Conservation (phyloP, 108 stramenopile genomes). For the Nitzschia inconspicua region DNA sequence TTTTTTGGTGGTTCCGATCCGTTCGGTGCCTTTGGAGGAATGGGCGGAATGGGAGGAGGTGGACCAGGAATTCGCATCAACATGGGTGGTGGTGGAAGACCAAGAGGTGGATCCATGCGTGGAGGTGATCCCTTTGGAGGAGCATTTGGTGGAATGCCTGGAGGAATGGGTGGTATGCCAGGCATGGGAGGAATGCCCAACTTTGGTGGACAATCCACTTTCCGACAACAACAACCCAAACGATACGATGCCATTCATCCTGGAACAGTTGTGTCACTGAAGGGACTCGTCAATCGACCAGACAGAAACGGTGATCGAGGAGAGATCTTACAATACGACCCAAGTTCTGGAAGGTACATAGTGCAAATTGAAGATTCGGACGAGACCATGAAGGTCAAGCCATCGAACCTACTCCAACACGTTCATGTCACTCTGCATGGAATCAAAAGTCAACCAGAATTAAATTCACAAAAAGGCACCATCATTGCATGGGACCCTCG, state of each 20-base stretch:
- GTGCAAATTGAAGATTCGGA: constrained; percentile 80
- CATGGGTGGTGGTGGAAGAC: constrained; percentile 42
- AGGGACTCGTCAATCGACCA: constrained; percentile 63
- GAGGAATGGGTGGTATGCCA: constrained; percentile 42
- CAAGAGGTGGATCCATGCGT: constrained; percentile 9
- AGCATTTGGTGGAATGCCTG: constrained; percentile 36
- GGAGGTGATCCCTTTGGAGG: constrained; percentile 35
- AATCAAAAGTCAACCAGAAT: constrained; percentile 70
- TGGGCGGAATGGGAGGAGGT: constrained; percentile 28
- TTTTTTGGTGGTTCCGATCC: constrained; percentile 85
- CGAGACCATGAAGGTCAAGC: constrained; percentile 78
- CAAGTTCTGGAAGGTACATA: constrained; percentile 59
- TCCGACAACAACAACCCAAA: constrained; percentile 37
- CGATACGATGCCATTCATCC: constrained; percentile 75
- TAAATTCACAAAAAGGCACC: constrained; percentile 76
- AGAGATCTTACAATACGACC: constrained; percentile 62
- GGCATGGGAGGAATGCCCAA: constrained; percentile 33
- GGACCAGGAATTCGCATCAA: constrained; percentile 34
- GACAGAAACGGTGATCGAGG: constrained; percentile 84
- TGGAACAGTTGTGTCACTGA: constrained; percentile 80
- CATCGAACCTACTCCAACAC: constrained; percentile 77
- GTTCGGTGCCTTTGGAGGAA: constrained; percentile 69
- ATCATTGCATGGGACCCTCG: constrained; percentile 74
- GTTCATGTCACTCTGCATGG: constrained; percentile 79
- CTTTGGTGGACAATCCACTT: constrained; percentile 4